Evolutionary conservation across 352 stramenopile genomes (phyloP).

Genomic region (Pythium coloratum): DNA sequence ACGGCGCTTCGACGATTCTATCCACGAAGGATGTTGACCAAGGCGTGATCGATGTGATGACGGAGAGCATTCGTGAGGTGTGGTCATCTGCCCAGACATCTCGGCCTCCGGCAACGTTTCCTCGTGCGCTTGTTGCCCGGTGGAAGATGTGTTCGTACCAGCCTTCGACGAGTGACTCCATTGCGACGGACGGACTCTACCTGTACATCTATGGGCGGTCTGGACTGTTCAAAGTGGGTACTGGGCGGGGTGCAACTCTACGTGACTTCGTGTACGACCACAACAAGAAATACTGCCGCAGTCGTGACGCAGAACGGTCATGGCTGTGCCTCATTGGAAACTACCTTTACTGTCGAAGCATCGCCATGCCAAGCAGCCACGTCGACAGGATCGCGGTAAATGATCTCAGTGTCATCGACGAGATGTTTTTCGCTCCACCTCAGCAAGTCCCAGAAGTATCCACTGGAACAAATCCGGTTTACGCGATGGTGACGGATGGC

Average conservation of each 20-base stretch:
- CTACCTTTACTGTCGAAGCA: constrained; percentile 71
- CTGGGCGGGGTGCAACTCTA: constrained; percentile 57
- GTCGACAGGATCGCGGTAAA: constrained; percentile 58
- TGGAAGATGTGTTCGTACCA: constrained; percentile 71
- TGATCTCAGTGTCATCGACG: constrained; percentile 46
- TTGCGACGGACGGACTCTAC: constrained; percentile 67
- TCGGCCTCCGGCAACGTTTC: constrained; percentile 49
- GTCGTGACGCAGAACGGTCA: constrained; percentile 64
- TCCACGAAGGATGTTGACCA: background rate
- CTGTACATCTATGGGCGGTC: constrained; percentile 68
- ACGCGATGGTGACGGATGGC: constrained; percentile 71
- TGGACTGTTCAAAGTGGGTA: constrained; percentile 72
- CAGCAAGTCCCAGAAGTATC: constrained; percentile 31
- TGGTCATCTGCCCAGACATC: constrained; percentile 26
- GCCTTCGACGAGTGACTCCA: constrained; percentile 63
- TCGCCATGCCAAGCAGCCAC: constrained; percentile 61
- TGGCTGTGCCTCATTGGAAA: constrained; percentile 72
- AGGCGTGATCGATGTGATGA: constrained; percentile 1
- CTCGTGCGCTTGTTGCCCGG: constrained; percentile 53
- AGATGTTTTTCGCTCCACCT: constrained; percentile 58
- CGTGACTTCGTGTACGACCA: constrained; percentile 73
- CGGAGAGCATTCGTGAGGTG: constrained; percentile 22
- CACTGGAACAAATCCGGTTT: constrained; percentile 61
- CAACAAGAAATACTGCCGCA: constrained; percentile 58
- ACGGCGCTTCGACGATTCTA: constrained; percentile 7